Conservation (phyloP, 2,329 filamentous ascomycete species). For the Apiospora aurea region DNA sequence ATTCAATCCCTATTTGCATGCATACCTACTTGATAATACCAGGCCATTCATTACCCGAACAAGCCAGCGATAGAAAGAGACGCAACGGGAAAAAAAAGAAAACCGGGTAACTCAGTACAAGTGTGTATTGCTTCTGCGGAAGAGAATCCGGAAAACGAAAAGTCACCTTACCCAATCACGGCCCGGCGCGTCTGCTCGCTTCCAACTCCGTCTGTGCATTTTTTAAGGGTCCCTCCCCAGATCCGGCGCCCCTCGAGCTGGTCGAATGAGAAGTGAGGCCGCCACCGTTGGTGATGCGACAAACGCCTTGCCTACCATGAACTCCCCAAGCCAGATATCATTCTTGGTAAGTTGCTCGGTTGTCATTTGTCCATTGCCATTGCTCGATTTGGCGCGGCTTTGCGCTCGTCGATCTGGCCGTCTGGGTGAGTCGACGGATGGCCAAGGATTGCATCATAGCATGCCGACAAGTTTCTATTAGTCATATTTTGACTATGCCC, state of each 20-base stretch:
- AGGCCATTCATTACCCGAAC: neutral
- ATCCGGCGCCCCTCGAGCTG: slow-evolving; percentile 8
- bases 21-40: too few species aligned
- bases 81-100: neutral
- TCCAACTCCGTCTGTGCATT: slow-evolving; percentile 24
- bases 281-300: slow-evolving; percentile 9
- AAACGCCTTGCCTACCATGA: slow-evolving; percentile 35
- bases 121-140: slow-evolving; percentile 2
- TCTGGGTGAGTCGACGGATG: neutral
- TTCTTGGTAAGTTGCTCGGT: slow-evolving; percentile 41
- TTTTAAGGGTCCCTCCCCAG: slow-evolving; percentile 23
- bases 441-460: slow-evolving; percentile 19
- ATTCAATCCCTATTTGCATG: neutral
- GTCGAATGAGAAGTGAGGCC: slow-evolving; percentile 21
- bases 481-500: slow-evolving; percentile 7
- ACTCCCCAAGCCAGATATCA: slow-evolving; percentile 42
- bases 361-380: neutral
- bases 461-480: slow-evolving; percentile 12
- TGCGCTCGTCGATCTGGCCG: neutral
- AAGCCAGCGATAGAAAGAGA: neutral
- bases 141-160: neutral
- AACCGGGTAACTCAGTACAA: neutral
- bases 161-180: slow-evolving; percentile 19
- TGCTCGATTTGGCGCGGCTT: neutral
- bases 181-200: slow-evolving; percentile 12